Evolutionary conservation across 768 basidiomycete species (phyloP).

Genomic region (Amanita brunnescens): DNA sequence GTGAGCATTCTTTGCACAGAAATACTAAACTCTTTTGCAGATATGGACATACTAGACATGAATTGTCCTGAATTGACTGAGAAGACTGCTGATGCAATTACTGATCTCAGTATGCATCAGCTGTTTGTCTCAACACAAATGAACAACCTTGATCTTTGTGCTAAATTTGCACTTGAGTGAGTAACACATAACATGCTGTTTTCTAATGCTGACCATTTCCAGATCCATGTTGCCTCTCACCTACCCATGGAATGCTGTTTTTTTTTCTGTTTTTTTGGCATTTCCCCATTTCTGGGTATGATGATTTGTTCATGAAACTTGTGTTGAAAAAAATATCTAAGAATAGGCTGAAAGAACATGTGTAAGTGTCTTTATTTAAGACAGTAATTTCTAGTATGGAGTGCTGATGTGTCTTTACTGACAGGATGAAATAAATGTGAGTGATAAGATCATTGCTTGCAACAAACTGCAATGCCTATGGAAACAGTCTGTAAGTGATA

Average conservation of each 20-base stretch:
- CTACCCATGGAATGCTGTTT: neutral
- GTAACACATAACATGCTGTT: neutral
- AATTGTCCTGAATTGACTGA: constrained; percentile 11
- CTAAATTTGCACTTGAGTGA: constrained; percentile 7
- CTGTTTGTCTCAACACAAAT: constrained; percentile 18
- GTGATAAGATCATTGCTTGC: too few relatives aligned
- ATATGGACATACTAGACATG: constrained; percentile 11
- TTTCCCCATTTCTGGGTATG: constrained; percentile 1
- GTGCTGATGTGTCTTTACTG: too few relatives aligned
- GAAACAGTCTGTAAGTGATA: too few relatives aligned
- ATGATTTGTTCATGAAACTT: too few relatives aligned
- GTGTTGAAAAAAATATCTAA: too few relatives aligned
- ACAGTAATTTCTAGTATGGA: too few relatives aligned
- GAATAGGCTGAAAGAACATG: too few relatives aligned
- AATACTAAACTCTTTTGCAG: constrained; percentile 4
- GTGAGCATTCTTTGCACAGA: too few relatives aligned
- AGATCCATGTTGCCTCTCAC: neutral
- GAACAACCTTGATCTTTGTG: constrained; percentile 16
- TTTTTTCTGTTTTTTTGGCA: neutral
- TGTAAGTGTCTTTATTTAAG: too few relatives aligned
- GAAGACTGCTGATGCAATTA: constrained; percentile 13
- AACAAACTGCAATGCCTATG: too few relatives aligned
- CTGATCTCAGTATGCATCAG: constrained; percentile 11
- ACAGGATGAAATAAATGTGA: too few relatives aligned
- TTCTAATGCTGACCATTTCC: neutral